phyloP scores from a whole-genome alignment of 73 alveolate species.

The Urostyla sp. region DNA sequence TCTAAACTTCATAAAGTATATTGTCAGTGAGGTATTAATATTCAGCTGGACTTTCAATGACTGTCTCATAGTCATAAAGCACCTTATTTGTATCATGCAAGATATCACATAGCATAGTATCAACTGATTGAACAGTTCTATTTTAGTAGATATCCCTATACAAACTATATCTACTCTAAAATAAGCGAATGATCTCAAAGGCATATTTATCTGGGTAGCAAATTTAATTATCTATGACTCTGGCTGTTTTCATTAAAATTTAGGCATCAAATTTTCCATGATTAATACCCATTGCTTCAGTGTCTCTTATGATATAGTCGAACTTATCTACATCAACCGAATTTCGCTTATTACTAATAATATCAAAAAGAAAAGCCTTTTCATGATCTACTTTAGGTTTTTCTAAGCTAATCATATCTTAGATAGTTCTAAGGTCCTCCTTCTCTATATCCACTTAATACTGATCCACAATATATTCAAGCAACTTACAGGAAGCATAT shows the following conservation, averaged over 20 bases:
- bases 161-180: conserved; percentile 59
- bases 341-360: conserved; percentile 87
- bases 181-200: conserved; percentile 40
- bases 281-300: conserved; percentile 72
- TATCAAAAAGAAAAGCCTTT: conserved; percentile 84
- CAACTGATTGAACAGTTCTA: conserved; percentile 56
- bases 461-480: conserved; percentile 82
- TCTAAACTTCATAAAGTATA: conserved; percentile 46
- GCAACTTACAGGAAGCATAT: conserved; percentile 68
- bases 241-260: conserved; percentile 74
- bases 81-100: conserved; percentile 58
- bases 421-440: conserved; percentile 71
- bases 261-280: conserved; percentile 74
- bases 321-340: conserved; percentile 92
- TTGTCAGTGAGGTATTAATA: conserved; percentile 63
- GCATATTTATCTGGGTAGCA: conserved; percentile 75
- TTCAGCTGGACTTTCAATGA: conserved; percentile 40
- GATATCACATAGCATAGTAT: conserved; percentile 59
- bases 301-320: conserved; percentile 93
- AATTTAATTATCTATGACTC: conserved; percentile 82
- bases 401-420: conserved; percentile 75
- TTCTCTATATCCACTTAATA: conserved; percentile 73
- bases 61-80: conserved; percentile 51
- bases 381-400: conserved; percentile 62
- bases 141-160: conserved; percentile 63